Conservation (phyloP, 2,329 filamentous ascomycete species). For the Claviceps humidiphila region DNA sequence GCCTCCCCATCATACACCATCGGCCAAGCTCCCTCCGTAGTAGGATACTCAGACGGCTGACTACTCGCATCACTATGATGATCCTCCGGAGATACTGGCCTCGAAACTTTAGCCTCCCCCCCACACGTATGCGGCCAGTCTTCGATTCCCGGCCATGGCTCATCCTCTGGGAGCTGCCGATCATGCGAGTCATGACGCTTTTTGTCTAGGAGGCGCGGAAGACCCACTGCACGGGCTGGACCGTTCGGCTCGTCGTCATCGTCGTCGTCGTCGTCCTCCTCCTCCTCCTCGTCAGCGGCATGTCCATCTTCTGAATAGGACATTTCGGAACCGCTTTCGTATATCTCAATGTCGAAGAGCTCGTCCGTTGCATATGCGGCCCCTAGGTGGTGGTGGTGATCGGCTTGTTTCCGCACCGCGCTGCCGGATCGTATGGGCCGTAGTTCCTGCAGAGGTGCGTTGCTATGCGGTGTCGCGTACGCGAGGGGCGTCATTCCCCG, state of each 20-base stretch:
- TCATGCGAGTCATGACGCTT: constrained; percentile 12
- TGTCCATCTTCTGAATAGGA: constrained; percentile 17
- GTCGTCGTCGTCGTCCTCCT: constrained; percentile 17
- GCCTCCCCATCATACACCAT: constrained; percentile 10
- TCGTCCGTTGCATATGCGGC: constrained; percentile 20
- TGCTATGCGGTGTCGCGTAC: constrained; percentile 66
- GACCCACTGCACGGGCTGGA: constrained; percentile 14
- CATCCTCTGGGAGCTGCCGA: constrained; percentile 35
- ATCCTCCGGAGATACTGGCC: constrained; percentile 13
- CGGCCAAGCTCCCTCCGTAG: constrained; percentile 32
- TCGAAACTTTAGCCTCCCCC: constrained; percentile 38
- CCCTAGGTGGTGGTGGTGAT: constrained; percentile 19
- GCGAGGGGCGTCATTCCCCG: constrained; percentile 43
- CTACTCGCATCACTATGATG: constrained; percentile 30
- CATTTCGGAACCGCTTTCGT: constrained; percentile 22
- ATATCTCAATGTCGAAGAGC: constrained; percentile 23
- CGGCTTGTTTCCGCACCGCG: constrained; percentile 13
- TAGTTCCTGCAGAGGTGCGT: constrained; percentile 34
- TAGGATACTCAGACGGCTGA: constrained; percentile 43
- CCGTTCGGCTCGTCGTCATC: constrained; percentile 13
- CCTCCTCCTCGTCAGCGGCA: constrained; percentile 13
- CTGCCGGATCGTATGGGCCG: constrained; percentile 19
- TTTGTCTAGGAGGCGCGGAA: constrained; percentile 11
- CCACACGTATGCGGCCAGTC: constrained; percentile 32
- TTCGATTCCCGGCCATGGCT: constrained; percentile 44